phyloP scores from a whole-genome alignment of 306 rosid species.

The Lithocarpus polystachyus region DNA sequence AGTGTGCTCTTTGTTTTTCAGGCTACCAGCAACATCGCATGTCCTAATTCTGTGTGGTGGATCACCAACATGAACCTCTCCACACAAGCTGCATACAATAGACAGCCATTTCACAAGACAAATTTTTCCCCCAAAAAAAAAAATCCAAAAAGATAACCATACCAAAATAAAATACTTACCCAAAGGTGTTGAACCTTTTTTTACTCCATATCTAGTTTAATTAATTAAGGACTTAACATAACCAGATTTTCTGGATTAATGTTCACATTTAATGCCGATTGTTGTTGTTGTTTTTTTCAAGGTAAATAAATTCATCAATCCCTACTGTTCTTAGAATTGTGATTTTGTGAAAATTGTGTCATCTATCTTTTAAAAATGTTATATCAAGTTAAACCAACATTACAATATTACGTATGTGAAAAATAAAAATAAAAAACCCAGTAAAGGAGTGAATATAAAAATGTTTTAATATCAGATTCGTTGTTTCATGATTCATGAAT shows the following conservation, averaged over 20 bases:
- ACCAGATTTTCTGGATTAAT: background rate
- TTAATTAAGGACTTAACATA: background rate
- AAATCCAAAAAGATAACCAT: background rate
- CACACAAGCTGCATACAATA: slow-evolving; percentile 47
- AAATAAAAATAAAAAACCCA: background rate
- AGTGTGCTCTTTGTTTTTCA: slow-evolving; percentile 55
- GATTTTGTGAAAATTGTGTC: background rate
- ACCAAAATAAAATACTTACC: background rate
- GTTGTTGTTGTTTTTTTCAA: too few relatives aligned
- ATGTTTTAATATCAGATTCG: background rate
- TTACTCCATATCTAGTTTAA: background rate
- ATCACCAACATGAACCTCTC: slow-evolving; percentile 67
- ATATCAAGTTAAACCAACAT: background rate
- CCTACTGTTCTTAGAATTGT: background rate
- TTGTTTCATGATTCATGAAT: background rate
- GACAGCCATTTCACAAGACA: slow-evolving; percentile 11
- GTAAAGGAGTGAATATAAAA: background rate
- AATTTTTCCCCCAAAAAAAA: background rate
- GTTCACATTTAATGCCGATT: background rate
- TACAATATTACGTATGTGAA: background rate
- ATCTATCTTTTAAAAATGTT: background rate
- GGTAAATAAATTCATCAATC: background rate
- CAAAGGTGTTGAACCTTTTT: background rate
- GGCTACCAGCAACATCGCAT: slow-evolving; percentile 59
- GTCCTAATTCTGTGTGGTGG: slow-evolving; percentile 69